A percentile compares a stretch with the other conserved stretches of the same genome.
phyloP scores from a whole-genome alignment of 371 early-diverging fungal genomes.

The Sporodiniella umbellata region DNA sequence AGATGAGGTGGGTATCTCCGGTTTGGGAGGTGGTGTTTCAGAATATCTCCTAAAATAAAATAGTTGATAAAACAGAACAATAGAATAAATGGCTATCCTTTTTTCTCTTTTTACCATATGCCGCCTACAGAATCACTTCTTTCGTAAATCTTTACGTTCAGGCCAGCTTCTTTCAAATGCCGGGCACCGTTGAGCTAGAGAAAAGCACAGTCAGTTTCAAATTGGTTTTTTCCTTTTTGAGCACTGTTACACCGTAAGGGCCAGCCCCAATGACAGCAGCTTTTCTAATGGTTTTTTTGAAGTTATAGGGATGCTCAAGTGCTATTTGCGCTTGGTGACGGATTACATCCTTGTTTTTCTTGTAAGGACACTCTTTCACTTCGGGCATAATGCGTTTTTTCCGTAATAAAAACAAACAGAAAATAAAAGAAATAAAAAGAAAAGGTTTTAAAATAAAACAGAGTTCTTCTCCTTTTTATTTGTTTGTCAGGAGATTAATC shows the following conservation, averaged over 20 bases:
- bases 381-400: no score
- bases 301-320: conserved; percentile 12
- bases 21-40: conserved; percentile 12
- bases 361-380: not conserved
- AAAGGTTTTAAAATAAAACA: no score
- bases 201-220: no score
- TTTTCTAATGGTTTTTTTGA: conserved; percentile 15
- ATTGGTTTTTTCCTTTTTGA: no score
- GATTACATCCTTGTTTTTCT: conserved; percentile 1
- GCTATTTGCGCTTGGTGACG: conserved; percentile 15
- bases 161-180: conserved; percentile 13
- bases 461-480: no score
- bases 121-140: conserved; percentile 18
- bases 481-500: no score
- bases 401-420: no score
- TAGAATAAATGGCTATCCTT: not conserved
- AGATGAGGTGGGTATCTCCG: conserved; percentile 17
- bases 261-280: conserved; percentile 26
- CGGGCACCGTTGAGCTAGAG: conserved; percentile 8
- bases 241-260: conserved; percentile 16
- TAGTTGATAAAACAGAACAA: not conserved
- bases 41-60: conserved; percentile 21
- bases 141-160: conserved; percentile 19
- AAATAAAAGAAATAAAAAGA: no score
- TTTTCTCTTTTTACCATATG: conserved; percentile 14